Evolutionary conservation across 345 rosid genomes (phyloP).

Genomic region (Euclidium syriacum): DNA sequence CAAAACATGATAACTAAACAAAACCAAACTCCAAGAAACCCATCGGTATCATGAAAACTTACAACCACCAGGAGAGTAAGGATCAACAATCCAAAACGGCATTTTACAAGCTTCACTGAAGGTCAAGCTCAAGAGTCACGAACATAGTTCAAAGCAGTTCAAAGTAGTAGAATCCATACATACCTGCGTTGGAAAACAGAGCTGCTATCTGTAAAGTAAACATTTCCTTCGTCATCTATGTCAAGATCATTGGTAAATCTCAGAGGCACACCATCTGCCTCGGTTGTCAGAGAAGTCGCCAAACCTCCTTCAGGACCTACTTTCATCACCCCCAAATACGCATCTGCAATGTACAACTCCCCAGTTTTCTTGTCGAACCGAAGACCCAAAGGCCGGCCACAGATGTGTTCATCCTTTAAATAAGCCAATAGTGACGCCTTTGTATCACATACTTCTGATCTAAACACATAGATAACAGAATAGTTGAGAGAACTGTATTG

Average conservation of each 20-base stretch:
- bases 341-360: conserved; percentile 88
- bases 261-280: conserved; percentile 80
- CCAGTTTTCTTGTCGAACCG: conserved; percentile 74
- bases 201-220: conserved; percentile 96
- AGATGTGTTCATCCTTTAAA: conserved; percentile 74
- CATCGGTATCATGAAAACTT: not conserved
- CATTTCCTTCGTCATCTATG: conserved; percentile 73
- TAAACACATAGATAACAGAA: conserved; percentile 27
- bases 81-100: not conserved
- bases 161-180: not conserved
- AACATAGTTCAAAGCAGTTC: not conserved
- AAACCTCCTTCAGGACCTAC: conserved; percentile 87
- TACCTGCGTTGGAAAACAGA: conserved; percentile 73
- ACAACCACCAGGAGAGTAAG: not conserved
- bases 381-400: conserved; percentile 92
- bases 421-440: conserved; percentile 53
- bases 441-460: conserved; percentile 62
- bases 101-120: not conserved
- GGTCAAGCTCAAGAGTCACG: not conserved
- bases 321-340: conserved; percentile 83
- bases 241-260: conserved; percentile 88
- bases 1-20: not conserved
- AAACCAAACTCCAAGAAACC: not conserved
- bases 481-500: not conserved
- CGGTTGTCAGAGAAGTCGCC: conserved; percentile 63